Base-by-base conservation (phyloP, 352 stramenopile genomes). In the Pythium guiyangense region DNA sequence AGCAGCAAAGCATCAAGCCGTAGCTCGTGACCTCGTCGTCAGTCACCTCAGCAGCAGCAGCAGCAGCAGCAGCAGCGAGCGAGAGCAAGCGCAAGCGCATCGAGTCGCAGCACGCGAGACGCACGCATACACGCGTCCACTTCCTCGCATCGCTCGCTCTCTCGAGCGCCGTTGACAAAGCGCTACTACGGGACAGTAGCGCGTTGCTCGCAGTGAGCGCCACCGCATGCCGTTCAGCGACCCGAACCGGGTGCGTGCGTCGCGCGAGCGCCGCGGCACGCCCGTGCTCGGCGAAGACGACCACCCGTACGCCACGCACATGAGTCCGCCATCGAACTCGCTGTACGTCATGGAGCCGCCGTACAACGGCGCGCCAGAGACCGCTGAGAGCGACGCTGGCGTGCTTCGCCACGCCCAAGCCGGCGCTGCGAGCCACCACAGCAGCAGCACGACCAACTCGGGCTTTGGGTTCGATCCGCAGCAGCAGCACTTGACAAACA, bases 341-440 rank as follows among this genome's bases (percentile, higher is more conserved):
- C 45, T 88, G n/a, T 89, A 86, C 69, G 73, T 90, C 56, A 90
- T 92, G 77, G 82, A 90, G 56, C 74, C 74, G 35, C 66, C 58
- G 44, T 69, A 69, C 44, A 60, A 70, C 52, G 62, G 66, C 17
- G 25, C 39, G 1, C 45, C 45, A 31, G 67, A 77, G 37, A 40
- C 66, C 4, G 62, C 70, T 29, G 58, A 69, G 26, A 64, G 46
- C 22, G 58, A 57, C 2, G 34, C 45, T 22, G 20, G 18, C 25
- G 35, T 50, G 35, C 18, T 48, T 9, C 58, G 26, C 22, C 58
- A 54, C 20, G 52, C 54, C 11, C 45, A 43, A 31, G 35, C 34
- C 12, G 53, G 29, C 20, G 20, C 52, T 6, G 14, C 14, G 14
- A n/a, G 14, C n/a, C 11, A 42, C 37, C 14, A 42, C 37, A 42